Conservation (phyloP, 2,329 filamentous ascomycete species). For the Pseudocercospora musae region DNA sequence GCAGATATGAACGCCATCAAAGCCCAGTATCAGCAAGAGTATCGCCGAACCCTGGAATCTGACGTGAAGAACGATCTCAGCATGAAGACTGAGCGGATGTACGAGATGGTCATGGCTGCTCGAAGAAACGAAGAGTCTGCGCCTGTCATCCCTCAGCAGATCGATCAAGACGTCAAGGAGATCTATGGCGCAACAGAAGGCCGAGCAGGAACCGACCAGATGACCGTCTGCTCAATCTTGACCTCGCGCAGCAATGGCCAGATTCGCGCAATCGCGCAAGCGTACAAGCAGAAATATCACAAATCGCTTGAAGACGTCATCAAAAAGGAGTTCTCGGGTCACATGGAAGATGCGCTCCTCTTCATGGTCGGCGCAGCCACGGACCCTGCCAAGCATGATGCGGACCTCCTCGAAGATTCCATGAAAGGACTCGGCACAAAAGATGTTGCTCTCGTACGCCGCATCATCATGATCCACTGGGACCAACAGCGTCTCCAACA, state of each 20-base stretch:
- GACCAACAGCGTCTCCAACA: constrained; percentile 69
- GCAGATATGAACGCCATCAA: constrained; percentile 88
- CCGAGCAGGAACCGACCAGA: constrained; percentile 62
- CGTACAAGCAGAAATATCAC: constrained; percentile 71
- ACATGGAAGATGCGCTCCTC: constrained; percentile 83
- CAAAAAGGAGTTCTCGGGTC: constrained; percentile 79
- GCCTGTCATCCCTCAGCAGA: constrained; percentile 67
- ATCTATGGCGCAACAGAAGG: constrained; percentile 75
- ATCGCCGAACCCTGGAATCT: constrained; percentile 63
- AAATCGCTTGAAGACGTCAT: constrained; percentile 69
- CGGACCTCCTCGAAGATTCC: constrained; percentile 73
- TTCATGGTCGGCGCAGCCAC: constrained; percentile 73
- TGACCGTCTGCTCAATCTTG: constrained; percentile 75
- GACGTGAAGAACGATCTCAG: constrained; percentile 77
- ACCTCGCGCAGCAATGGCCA: constrained; percentile 74
- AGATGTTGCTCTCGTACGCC: constrained; percentile 71
- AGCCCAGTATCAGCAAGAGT: constrained; percentile 66
- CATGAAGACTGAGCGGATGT: constrained; percentile 81
- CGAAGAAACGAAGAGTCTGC: constrained; percentile 73
- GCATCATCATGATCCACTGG: constrained; percentile 84
- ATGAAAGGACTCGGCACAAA: constrained; percentile 89
- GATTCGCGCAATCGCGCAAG: constrained; percentile 73
- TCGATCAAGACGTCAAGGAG: constrained; percentile 72
- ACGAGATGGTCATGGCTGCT: constrained; percentile 74
- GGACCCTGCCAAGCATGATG: constrained; percentile 82